Evolutionary conservation across 140 eudicot genomes (phyloP), one percentile per base, ranked within the genome.

Genomic region (Erigeron philadelphicus): DNA sequence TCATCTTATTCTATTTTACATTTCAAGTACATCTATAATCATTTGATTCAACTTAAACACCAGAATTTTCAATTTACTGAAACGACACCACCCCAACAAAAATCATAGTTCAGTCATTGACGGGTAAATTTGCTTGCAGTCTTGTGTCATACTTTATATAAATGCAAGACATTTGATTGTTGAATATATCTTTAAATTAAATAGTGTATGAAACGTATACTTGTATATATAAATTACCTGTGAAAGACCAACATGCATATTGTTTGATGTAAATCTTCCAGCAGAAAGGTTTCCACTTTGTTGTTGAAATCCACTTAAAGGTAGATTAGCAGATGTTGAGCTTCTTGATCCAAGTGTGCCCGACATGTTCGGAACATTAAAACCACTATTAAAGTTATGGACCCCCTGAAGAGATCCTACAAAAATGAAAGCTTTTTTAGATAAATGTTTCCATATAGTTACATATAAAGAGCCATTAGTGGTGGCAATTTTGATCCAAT

Each of bases 301-400:
- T 76, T 93, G 98, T 61, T 89, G 98, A 78, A 89, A 81, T 45
- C 87, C 96, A 78, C 96, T 88, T 40, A 94, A 85, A 61, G 96
- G 86, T 21, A 86, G 75, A 75, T 77, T 87, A 57, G 75, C 77
- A 73, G 85, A 80, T 41, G 90, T 55, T 60, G 95, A 71, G 11
- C 80, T 93, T 85, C 98, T 84, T 59, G 98, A 93, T 13, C 95
- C 87, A 68, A 90, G 90, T 45, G 88, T 69, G 12, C 95, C 92
- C 1, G 80, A 78, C 86, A 86, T 82, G 77, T 83, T 92, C 17
- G 93, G 90, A 61, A 85, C 82, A 73, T 85, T 89, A 60, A 81
- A 93, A 75, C 84, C 83, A 47, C 95, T 90, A 83, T 86, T 96
- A 54, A 86, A 78, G 64, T 81, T 93, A 58, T 84, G 90, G 53